Conservation (phyloP, 768 basidiomycete species). For the Porpolomopsis calyptriformis region DNA sequence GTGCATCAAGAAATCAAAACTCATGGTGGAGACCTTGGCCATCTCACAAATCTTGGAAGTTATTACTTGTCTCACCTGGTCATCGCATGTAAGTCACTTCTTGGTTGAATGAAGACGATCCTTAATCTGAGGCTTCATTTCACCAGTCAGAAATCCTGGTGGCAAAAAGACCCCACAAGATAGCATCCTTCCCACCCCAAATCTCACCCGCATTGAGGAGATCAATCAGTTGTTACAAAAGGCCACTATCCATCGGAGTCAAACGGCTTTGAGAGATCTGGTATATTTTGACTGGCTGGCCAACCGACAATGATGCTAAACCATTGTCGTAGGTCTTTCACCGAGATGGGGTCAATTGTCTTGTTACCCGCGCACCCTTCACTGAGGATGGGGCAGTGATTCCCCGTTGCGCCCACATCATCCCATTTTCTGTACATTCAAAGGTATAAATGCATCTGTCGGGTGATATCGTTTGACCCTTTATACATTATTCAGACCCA, state of each 20-base stretch:
- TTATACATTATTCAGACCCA: neutral
- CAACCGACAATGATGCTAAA: neutral
- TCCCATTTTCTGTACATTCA: slow-evolving; percentile 1
- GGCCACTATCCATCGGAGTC: slow-evolving; percentile 1
- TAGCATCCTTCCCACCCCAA: slow-evolving; percentile 3
- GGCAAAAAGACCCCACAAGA: slow-evolving; percentile 6
- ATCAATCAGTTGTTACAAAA: neutral
- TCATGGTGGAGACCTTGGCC: neutral
- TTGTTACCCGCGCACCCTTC: slow-evolving; percentile 1
- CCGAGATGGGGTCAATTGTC: neutral
- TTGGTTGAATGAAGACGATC: neutral
- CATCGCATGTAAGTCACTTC: slow-evolving; percentile 4
- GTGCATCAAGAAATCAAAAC: neutral
- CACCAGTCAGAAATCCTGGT: slow-evolving; percentile 1
- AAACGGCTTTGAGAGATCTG: slow-evolving; percentile 6
- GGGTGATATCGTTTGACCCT: neutral
- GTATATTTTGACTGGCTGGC: neutral
- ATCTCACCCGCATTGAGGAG: slow-evolving; percentile 1
- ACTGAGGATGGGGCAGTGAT: neutral
- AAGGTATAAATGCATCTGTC: neutral
- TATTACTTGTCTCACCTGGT: slow-evolving; percentile 4
- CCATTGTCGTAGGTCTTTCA: neutral
- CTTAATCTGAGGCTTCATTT: neutral
- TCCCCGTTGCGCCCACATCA: slow-evolving; percentile 2
- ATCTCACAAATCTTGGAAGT: neutral